Percentiles rank a stretch among this genome's conserved stretches.
phyloP scores from a whole-genome alignment of 2,329 filamentous ascomycete genomes.

The Ilyonectria mors-panacis region DNA sequence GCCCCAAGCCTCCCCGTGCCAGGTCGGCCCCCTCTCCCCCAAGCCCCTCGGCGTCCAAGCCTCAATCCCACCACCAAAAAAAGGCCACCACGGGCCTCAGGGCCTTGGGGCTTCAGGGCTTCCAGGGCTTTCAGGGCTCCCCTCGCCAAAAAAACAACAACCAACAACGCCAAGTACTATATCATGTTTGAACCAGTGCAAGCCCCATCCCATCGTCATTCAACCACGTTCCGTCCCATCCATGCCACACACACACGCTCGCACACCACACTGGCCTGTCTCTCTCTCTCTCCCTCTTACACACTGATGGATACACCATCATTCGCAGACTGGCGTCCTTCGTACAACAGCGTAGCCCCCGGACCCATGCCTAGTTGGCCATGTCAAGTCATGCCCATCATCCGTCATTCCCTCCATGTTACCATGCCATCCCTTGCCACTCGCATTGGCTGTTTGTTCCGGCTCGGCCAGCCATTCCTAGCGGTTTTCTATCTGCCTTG shows the following conservation, averaged over 20 bases:
- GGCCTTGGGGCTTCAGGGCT: slow-evolving; percentile 2
- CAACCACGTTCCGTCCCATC: slow-evolving; percentile 20
- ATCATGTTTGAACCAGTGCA: slow-evolving; percentile 12
- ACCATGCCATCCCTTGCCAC: slow-evolving; percentile 24
- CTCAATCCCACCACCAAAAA: slow-evolving; percentile 36
- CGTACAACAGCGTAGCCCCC: slow-evolving; percentile 14
- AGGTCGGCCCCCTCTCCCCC: neutral
- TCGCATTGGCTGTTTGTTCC: slow-evolving; percentile 9
- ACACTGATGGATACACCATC: slow-evolving; percentile 22
- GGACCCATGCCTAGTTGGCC: slow-evolving; percentile 24
- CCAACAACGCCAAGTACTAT: slow-evolving; percentile 16
- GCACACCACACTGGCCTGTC: slow-evolving; percentile 3
- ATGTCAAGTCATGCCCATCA: slow-evolving; percentile 23
- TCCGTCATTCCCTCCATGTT: slow-evolving; percentile 16
- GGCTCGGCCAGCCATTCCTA: slow-evolving; percentile 11
- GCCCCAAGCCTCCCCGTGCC: slow-evolving; percentile 16
- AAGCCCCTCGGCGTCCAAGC: slow-evolving; percentile 29
- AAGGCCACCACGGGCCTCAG: slow-evolving; percentile 9
- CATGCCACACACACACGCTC: slow-evolving; percentile 11
- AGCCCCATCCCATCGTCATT: slow-evolving; percentile 16
- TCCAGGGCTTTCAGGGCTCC: slow-evolving; percentile 9
- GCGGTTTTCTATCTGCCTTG: slow-evolving; percentile 7
- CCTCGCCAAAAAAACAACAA: slow-evolving; percentile 5
- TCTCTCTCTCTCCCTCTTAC: slow-evolving; percentile 21
- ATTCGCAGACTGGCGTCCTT: slow-evolving; percentile 14